These are phyloP conservation scores for Didymellaceae sp. DNA, from an alignment of 2,329 filamentous ascomycete genomes.

Conservation along the genomic window DNA sequence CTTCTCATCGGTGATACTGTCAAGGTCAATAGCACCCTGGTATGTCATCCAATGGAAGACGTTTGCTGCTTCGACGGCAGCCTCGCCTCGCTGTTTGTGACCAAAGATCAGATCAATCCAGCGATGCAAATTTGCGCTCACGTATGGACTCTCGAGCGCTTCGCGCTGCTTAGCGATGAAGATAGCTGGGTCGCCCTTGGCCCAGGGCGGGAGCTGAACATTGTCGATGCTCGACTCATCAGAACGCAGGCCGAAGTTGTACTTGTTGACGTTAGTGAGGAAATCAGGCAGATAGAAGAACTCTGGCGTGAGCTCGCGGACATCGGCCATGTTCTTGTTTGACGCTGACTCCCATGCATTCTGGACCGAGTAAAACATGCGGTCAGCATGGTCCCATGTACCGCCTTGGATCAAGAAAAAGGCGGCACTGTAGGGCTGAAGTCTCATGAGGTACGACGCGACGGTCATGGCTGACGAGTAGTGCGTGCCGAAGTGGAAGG, in stretches of 20 bases:
- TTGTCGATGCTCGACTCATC: constrained; percentile 80
- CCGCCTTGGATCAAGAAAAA: constrained; percentile 95
- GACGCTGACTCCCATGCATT: constrained; percentile 93
- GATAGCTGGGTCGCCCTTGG: constrained; percentile 92
- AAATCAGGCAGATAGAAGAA: constrained; percentile 98
- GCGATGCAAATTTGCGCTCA: constrained; percentile 85
- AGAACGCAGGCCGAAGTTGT: constrained; percentile 91
- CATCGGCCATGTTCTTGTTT: constrained; percentile 87
- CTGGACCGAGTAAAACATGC: constrained; percentile 91
- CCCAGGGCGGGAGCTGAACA: constrained; percentile 92
- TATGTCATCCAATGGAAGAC: constrained; percentile 97
- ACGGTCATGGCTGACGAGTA: constrained; percentile 99
- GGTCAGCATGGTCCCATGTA: constrained; percentile 92
- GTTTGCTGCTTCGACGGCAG: constrained; percentile 88
- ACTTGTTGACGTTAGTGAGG: constrained; percentile 88
- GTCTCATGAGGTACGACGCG: constrained; percentile 89
- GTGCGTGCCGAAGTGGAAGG: constrained; percentile 97
- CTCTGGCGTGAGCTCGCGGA: constrained; percentile 92
- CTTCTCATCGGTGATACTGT: constrained; percentile 86
- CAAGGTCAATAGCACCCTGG: constrained; percentile 88
- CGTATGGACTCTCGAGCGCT: constrained; percentile 89
- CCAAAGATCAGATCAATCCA: constrained; percentile 98
- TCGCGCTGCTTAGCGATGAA: constrained; percentile 97
- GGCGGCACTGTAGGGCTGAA: constrained; percentile 95
- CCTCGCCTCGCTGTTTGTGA: constrained; percentile 89